phyloP scores from a whole-genome alignment of 192 early-diverging fungal genomes.

The Bifiguratus adelaidae region DNA sequence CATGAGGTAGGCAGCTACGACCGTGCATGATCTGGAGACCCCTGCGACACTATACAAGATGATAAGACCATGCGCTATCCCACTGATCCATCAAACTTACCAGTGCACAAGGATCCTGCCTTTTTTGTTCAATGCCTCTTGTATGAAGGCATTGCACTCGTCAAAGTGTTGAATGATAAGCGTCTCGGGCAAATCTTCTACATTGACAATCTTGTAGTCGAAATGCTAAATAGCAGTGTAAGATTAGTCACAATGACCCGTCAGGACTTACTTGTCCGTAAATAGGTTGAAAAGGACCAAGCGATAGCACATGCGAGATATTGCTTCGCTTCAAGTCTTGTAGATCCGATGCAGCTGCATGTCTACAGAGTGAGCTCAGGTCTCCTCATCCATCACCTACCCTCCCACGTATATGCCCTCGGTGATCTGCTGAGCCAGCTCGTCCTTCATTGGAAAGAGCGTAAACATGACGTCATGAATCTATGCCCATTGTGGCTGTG shows the following conservation, averaged over 20 bases:
- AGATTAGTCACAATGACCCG: not conserved
- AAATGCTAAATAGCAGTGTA: not conserved
- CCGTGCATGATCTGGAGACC: conserved; percentile 42
- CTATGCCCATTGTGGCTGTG: too few relatives aligned
- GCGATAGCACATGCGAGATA: conserved; percentile 12
- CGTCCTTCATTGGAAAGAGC: too few relatives aligned
- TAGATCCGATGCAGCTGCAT: conserved; percentile 10
- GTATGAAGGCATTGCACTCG: conserved; percentile 48
- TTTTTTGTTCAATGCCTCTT: conserved; percentile 22
- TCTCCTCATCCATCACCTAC: too few relatives aligned
- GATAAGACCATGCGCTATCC: not conserved
- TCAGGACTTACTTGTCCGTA: conserved; percentile 6
- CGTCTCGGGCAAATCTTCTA: conserved; percentile 50
- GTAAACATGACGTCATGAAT: too few relatives aligned
- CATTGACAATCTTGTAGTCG: conserved; percentile 3
- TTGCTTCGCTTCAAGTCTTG: conserved; percentile 14
- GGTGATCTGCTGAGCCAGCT: too few relatives aligned
- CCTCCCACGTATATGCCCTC: too few relatives aligned
- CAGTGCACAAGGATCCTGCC: conserved; percentile 60
- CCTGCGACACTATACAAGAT: conserved; percentile 31
- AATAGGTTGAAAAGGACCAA: conserved; percentile 18
- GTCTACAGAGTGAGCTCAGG: too few relatives aligned
- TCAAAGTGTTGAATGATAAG: conserved; percentile 66
- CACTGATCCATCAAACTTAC: not conserved
- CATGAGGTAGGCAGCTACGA: conserved; percentile 52